Base-by-base conservation (phyloP, 495 filamentous ascomycete species). In the Patellaria atrata region DNA sequence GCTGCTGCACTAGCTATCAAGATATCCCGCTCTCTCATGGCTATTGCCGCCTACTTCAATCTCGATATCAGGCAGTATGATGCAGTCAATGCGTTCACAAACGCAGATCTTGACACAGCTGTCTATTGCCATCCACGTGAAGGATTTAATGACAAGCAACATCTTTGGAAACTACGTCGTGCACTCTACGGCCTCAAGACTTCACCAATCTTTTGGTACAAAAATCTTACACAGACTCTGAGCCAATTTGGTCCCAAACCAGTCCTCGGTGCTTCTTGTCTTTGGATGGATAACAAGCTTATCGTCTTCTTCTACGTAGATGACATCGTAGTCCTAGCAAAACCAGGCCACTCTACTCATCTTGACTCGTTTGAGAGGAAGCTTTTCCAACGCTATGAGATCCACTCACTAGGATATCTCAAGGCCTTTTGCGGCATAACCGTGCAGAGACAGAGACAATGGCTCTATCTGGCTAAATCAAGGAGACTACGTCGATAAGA, bases 51-150 rank as follows among this genome's bases (percentile, higher is more conserved):
- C 7, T 5, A 6, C 14, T 43, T 43, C 16, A 22, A 24, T 11
- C 18, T 43, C n/a, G 13, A 3, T 6, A 30, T 25, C 4, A 29
- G n/a, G 7, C 36, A 56, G 29, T 45, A 30, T 14, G 44, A 57
- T 33, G 43, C 44, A 14, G 40, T 55, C 11, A 57, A 47, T 32
- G 52, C 55, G 1, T 58, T 59, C 22, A 30, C 45, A 0, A 51
- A 59, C 17, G 20, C 22, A 6, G 15, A 5, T 4, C 16, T 39
- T 16, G 20, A 39, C 21, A 8, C 17, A 33, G 12, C 9, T 4
- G 8, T 32, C 6, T 23, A 21, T 20, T 21, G 11, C 10, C 1
- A 33, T 11, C 20, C 40, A 3, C 34, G 19, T 16, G 34, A 43
- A 4, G 28, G 34, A 13, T 43, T 24, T 17, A 13, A 15, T n/a